These are phyloP conservation scores for Venturia carpophila DNA, from an alignment of 2,329 filamentous ascomycete genomes.

Conservation along the genomic window DNA sequence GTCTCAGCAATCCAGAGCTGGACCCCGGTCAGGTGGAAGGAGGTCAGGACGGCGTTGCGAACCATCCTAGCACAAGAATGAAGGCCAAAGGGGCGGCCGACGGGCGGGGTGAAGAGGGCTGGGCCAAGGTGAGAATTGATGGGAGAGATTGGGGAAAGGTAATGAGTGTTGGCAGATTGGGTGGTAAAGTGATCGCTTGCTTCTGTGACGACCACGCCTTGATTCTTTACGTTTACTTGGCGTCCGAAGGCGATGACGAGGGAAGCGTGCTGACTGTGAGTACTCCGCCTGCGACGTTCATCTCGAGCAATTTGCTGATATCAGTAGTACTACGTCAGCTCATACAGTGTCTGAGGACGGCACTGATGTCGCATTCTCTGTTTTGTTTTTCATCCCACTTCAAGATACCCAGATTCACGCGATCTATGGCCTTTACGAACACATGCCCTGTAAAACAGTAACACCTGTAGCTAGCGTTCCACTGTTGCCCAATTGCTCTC, in stretches of 20 bases:
- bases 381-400: neutral
- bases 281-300: neutral
- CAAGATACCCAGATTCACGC: conserved; percentile 4
- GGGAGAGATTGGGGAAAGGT: conserved; percentile 91
- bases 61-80: conserved; percentile 77
- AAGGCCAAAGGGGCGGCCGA: conserved; percentile 48
- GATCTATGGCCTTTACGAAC: neutral
- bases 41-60: conserved; percentile 57
- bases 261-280: conserved; percentile 68
- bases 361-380: no score
- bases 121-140: conserved; percentile 86
- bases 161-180: conserved; percentile 82
- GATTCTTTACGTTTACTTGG: conserved; percentile 75
- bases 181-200: conserved; percentile 80
- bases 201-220: conserved; percentile 73
- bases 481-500: no score
- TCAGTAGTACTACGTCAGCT: conserved; percentile 50
- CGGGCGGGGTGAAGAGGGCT: conserved; percentile 67
- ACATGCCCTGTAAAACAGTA: no score
- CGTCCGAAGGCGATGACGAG: conserved; percentile 59
- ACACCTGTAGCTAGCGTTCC: no score
- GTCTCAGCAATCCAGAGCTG: conserved; percentile 77
- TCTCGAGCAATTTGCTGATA: neutral
- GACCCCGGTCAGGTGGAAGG: conserved; percentile 66
- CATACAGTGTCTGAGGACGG: conserved; percentile 39